Evolutionary conservation across 2,329 filamentous ascomycete genomes (phyloP).

Genomic region (Knufia fluminis): DNA sequence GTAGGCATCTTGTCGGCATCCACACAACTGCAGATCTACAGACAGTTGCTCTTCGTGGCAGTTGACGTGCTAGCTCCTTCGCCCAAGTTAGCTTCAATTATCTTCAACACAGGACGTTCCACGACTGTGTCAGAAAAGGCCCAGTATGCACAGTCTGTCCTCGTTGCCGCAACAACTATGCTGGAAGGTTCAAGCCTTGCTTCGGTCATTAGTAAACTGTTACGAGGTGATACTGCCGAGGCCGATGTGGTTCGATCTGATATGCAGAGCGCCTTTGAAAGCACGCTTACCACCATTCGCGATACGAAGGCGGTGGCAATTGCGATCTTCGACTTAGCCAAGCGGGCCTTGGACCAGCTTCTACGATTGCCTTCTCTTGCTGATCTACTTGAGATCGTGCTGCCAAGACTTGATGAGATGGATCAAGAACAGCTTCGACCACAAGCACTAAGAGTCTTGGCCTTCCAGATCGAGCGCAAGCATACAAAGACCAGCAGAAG

Average conservation of each 20-base stretch:
- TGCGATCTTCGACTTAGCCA: constrained; percentile 35
- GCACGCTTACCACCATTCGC: constrained; percentile 14
- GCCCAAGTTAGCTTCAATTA: constrained; percentile 59
- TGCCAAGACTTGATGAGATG: constrained; percentile 58
- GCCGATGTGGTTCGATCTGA: constrained; percentile 17
- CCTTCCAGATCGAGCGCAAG: constrained; percentile 66
- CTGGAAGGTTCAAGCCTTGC: constrained; percentile 15
- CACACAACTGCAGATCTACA: constrained; percentile 65
- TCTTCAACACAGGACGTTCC: constrained; percentile 54
- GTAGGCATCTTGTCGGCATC: constrained; percentile 63
- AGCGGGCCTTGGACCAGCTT: constrained; percentile 67
- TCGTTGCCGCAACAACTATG: constrained; percentile 24
- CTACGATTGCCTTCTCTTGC: constrained; percentile 74
- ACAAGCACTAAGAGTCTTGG: constrained; percentile 72
- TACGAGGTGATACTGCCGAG: constrained; percentile 9
- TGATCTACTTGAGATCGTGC: constrained; percentile 82
- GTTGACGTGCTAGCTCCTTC: constrained; percentile 67
- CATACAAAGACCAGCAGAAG: constrained; percentile 52
- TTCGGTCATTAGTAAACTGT: constrained; percentile 9
- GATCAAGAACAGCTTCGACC: constrained; percentile 58
- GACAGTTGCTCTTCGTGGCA: constrained; percentile 66
- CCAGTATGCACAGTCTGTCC: constrained; percentile 34
- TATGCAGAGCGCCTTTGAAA: constrained; percentile 22
- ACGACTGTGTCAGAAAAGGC: constrained; percentile 20
- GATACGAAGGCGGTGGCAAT: constrained; percentile 10